phyloP scores from a whole-genome alignment of 2,329 filamentous ascomycete species.

The Fusarium oxysporum region DNA sequence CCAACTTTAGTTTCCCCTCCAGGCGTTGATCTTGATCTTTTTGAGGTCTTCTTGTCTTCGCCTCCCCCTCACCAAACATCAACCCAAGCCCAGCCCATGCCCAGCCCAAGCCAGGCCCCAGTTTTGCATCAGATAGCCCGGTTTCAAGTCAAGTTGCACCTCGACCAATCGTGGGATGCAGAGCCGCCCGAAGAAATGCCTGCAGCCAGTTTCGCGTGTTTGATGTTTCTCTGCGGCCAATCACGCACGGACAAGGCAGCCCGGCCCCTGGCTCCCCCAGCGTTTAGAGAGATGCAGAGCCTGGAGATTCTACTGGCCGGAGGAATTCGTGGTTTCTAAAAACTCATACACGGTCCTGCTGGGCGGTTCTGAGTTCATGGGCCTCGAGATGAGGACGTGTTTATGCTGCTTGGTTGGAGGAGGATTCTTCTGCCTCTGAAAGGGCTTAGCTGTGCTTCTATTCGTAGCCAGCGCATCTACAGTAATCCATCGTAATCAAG shows the following conservation, averaged over 20 bases:
- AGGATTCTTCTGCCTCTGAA: conserved; percentile 4
- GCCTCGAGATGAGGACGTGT: not conserved
- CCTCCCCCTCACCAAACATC: conserved; percentile 12
- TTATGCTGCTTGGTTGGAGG: conserved; percentile 30
- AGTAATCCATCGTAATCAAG: conserved; percentile 5
- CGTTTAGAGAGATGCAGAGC: conserved; percentile 24
- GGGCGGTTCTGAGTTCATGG: conserved; percentile 5
- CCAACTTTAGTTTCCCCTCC: not conserved
- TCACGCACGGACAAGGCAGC: conserved; percentile 3
- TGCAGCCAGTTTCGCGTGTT: conserved; percentile 27
- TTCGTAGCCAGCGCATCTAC: conserved; percentile 24
- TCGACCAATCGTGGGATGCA: conserved; percentile 26
- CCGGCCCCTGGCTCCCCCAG: conserved; percentile 9
- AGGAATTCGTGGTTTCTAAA: conserved; percentile 14
- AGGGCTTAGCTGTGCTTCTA: conserved; percentile 27
- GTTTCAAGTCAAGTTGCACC: conserved; percentile 28
- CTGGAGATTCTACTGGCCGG: conserved; percentile 11
- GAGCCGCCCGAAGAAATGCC: conserved; percentile 20
- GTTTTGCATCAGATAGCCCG: conserved; percentile 35
- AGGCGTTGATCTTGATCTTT: conserved; percentile 13
- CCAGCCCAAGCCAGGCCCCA: not conserved
- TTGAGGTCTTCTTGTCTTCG: not conserved
- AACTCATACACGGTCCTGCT: conserved; percentile 6
- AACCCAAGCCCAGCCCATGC: not conserved
- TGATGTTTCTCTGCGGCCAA: conserved; percentile 20